phyloP scores from a whole-genome alignment of 2,329 filamentous ascomycete genomes.

The Bipolaris victoriae region DNA sequence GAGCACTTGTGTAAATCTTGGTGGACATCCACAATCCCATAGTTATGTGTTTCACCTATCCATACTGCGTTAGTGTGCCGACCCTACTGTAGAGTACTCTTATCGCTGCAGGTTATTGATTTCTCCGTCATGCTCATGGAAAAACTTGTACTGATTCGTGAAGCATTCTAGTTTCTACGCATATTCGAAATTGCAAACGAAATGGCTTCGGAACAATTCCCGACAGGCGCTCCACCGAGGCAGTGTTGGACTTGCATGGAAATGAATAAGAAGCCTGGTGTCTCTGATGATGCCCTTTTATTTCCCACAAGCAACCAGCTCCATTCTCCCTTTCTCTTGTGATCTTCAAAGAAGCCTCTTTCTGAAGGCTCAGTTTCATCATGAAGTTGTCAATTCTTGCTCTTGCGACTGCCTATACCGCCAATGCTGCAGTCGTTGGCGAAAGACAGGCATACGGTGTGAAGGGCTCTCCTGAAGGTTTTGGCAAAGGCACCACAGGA shows the following conservation, averaged over 20 bases:
- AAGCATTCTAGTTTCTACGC: background rate
- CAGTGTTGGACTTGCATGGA: background rate
- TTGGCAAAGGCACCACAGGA: conserved; percentile 34
- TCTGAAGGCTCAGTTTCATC: background rate
- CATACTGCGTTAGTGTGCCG: conserved; percentile 2
- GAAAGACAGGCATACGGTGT: conserved; percentile 28
- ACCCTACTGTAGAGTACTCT: background rate
- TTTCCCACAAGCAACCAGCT: too few species aligned
- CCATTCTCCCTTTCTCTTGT: background rate
- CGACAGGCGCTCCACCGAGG: background rate
- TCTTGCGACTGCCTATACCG: conserved; percentile 13
- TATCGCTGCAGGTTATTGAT: background rate
- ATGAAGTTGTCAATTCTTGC: conserved; percentile 18
- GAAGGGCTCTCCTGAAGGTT: conserved; percentile 35
- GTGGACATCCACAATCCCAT: background rate
- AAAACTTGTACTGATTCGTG: background rate
- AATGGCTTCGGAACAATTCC: conserved; percentile 2
- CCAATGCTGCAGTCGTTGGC: conserved; percentile 23
- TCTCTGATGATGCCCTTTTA: background rate
- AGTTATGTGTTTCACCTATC: background rate
- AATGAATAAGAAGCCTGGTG: background rate
- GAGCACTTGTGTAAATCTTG: background rate
- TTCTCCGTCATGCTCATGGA: conserved; percentile 6
- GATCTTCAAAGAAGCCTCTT: background rate
- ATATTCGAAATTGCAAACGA: background rate